Base-by-base conservation (phyloP, 495 filamentous ascomycete species). In the Cenococcum geophilum region DNA sequence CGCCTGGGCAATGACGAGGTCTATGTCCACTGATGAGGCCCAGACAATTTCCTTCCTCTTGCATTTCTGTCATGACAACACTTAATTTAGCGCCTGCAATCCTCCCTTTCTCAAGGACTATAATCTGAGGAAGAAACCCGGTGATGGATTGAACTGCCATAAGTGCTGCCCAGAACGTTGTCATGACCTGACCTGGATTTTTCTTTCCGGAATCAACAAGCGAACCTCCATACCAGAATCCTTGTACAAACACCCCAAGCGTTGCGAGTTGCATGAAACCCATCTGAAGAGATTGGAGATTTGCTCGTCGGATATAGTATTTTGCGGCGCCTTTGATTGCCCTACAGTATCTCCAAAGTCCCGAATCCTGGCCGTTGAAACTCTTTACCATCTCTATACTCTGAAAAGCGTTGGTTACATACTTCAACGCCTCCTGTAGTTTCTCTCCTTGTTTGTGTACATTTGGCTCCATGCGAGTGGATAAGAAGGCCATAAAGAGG, bases 311-410 rank as follows among this genome's bases (percentile, higher is more conserved):
- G 20, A 83, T 71, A 70, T 92, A 96, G 45, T 80, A 80, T 22
- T 71, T 71, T 27, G 84, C 84, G 1, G 90, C 87, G 22, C 72
- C 65, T 49, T 76, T 74, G 25, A 91, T 83, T 0, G 78, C 78
- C 12, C 60, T 72, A 4, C 76, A 68, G 71, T 91, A 97, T 62
- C 83, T 83, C 67, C 78, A 78, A 1, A 79, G 72, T 70, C 95
- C 92, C 18, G 84, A 77, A 16, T 81, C 77, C 65, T 90, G 81
- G 1, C 85, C 89, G 69, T 96, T 95, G 75, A 88, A 89, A 36
- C 81, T 86, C 71, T 97, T 97, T 66, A 97, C 90, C 0, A 88
- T 83, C 59, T 95, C 91, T 49, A 98, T 92, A 4, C 82, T 82
- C 0, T 78, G 75, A 12, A 91, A 80, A 0, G 90, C 83, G 23